Evolutionary conservation across 2,329 filamentous ascomycete genomes (phyloP), one percentile per base, ranked within the genome.

Genomic region (Arthrinium puccinioides): DNA sequence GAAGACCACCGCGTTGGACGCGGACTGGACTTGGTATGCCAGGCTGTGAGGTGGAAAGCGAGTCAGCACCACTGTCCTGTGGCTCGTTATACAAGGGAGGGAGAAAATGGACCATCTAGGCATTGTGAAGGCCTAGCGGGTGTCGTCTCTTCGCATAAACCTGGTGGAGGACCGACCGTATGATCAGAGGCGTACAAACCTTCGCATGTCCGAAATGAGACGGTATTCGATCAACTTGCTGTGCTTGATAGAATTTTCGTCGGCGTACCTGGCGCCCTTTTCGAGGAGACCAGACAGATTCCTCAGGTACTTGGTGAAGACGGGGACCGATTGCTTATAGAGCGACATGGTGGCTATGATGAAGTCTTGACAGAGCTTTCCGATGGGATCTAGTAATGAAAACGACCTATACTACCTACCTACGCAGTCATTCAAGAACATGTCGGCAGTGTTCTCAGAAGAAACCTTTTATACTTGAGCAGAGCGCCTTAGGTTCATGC

Each of bases 301-400:
- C 10, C 35, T 36, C 4, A 47, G 38, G 32, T 41, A 43, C 27
- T 47, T 40, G 18, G 37, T 24, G 19, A 47, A 31, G 21, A 42
- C 23, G 9, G 45, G 45, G 21, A 47, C 34, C 9, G 44, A 46
- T 27, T 44, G 42, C n/a, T 43, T 41, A 38, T 44, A 44, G 7
- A 46, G 34, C 6, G 42, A 40, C 37, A 40, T 43, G 32, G 10
- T 37, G 24, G 23, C 23, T 25, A 8, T 25, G 23, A 25, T n/a
- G n/a, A n/a, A n/a, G n/a, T n/a, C n/a, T n/a, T n/a, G n/a, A n/a
- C n/a, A n/a, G n/a, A n/a, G n/a, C n/a, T n/a, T n/a, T n/a, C n/a
- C n/a, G n/a, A n/a, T n/a, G n/a, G n/a, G n/a, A n/a, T n/a, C n/a
- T n/a, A n/a, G n/a, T n/a, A n/a, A n/a, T n/a, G n/a, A n/a, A n/a